Conservation (phyloP, 345 rosid species). For the Corymbia maculata region DNA sequence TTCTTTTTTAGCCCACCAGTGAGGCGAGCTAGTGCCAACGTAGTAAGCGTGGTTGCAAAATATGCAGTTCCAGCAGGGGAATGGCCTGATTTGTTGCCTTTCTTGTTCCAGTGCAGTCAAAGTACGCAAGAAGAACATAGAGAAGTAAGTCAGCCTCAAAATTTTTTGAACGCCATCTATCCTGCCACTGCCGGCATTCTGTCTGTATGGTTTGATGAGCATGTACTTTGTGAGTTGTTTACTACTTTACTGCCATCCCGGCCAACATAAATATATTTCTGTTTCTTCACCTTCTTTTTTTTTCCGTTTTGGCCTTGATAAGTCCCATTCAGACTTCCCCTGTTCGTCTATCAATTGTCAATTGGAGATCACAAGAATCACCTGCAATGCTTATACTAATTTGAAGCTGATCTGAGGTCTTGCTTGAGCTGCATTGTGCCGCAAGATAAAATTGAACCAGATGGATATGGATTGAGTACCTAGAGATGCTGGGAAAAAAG, state of each 20-base stretch:
- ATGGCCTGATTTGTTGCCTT: constrained; percentile 90
- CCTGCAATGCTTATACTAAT: background rate
- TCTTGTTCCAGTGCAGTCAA: constrained; percentile 91
- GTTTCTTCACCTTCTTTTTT: background rate
- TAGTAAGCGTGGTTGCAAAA: constrained; percentile 87
- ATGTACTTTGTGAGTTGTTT: background rate
- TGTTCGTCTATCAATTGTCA: background rate
- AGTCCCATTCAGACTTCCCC: background rate
- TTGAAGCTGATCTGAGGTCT: background rate
- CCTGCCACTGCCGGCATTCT: background rate
- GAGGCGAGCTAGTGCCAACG: constrained; percentile 97
- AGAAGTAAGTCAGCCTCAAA: constrained; percentile 43
- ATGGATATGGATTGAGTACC: background rate
- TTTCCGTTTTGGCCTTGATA: background rate
- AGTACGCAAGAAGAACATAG: constrained; percentile 95
- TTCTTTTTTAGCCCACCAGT: constrained; percentile 60
- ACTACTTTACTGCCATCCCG: background rate
- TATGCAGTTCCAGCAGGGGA: constrained; percentile 95
- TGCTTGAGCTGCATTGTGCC: background rate
- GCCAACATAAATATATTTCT: background rate
- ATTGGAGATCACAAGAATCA: background rate
- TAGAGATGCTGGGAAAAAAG: background rate
- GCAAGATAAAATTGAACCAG: background rate
- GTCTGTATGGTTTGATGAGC: background rate
- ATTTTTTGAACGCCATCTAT: background rate